Base-by-base conservation (phyloP, 169 alveolate genomes). In the Plasmodium inui region DNA sequence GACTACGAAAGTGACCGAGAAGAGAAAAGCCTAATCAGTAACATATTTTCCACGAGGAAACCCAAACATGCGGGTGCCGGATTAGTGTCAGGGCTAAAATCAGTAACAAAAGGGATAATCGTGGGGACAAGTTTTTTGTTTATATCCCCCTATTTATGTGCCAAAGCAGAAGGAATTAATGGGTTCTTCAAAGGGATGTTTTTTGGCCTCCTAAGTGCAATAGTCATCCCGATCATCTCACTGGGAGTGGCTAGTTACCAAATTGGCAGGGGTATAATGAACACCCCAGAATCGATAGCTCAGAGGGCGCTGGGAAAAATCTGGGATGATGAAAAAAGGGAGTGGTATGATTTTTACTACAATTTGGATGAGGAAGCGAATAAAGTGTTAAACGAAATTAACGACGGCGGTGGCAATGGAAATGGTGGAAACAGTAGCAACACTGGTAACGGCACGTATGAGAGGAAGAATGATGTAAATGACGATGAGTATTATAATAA, bases 161-260 rank as follows among this genome's bases (percentile, higher is more conserved):
- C 98, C 22, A 93, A 96, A n/a, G 96, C 97, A 30, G 97, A 96
- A 67, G 99, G 99, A 22, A 96, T 97, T 22, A 92, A 96, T 55
- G 99, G 99, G 6, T 97, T 97, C 83, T 96, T 97, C 84, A 97
- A 97, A 73, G 99, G 99, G 9, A 90, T 97, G 78, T 98, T 98
- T n/a, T 98, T 98, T 30, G 99, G 99, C 2, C 91, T 97, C 30
- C 93, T 97, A 55, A 97, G 98, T 9, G 99, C 99, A 7, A 97
- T 97, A 30, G 95, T 98, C 0, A 96, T 97, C 44, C 99, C 99
- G 19, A 96, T 97, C 28, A 95, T 98, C 1, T 98, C 98, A 0
- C 95, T 97, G 53, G 98, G 98, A 30, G 97, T 97, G 44, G 98
- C 99, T 19, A 96, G 98, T 22, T 97, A 97, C 92, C 99, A 97